phyloP scores from a whole-genome alignment of 73 alveolate genomes.

The Paramecium caudatum region DNA sequence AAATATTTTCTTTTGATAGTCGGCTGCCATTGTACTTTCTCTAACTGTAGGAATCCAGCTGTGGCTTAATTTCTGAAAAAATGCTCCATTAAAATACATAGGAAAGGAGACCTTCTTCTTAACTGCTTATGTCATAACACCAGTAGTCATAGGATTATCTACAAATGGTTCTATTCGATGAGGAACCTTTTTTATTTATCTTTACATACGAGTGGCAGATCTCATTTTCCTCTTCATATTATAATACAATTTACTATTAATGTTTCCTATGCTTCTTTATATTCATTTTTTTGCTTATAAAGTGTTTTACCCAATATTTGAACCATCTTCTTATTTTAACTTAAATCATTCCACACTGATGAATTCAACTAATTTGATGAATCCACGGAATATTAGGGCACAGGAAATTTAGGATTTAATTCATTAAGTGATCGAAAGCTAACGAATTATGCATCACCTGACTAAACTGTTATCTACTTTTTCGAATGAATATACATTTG shows the following conservation, averaged over 20 bases:
- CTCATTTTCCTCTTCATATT: neutral
- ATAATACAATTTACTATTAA: neutral
- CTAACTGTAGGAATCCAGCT: conserved; percentile 47
- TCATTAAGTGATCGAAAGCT: conserved; percentile 29
- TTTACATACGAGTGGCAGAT: neutral
- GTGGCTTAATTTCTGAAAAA: neutral
- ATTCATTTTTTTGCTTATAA: neutral
- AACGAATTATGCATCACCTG: conserved; percentile 59
- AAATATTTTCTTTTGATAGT: neutral
- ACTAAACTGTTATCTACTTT: neutral
- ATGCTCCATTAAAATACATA: conserved; percentile 14
- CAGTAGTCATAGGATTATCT: neutral
- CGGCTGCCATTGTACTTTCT: conserved; percentile 68
- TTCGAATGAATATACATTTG: neutral
- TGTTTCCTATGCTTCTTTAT: neutral
- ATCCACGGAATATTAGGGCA: neutral
- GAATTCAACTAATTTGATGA: neutral
- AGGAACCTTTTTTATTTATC: neutral
- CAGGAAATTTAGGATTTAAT: neutral
- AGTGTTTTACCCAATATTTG: conserved; percentile 5
- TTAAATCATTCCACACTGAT: neutral
- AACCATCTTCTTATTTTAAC: conserved; percentile 3
- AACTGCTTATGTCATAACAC: neutral
- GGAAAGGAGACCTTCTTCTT: conserved; percentile 28
- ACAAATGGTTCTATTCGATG: neutral